Evolutionary conservation across 208 protist species (phyloP).

Genomic region (Acanthamoeba lenticulata): DNA sequence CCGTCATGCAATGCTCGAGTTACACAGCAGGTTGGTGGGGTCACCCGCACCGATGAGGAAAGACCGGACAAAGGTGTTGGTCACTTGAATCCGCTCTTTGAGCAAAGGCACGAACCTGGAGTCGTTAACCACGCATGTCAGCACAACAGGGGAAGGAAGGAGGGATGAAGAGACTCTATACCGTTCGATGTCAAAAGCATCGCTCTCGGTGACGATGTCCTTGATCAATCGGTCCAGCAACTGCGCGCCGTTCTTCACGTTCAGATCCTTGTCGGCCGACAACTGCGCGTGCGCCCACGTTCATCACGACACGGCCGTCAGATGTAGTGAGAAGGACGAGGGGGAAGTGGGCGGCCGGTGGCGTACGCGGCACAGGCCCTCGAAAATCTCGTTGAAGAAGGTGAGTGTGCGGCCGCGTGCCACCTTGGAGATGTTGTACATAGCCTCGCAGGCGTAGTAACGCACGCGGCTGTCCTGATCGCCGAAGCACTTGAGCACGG

Average conservation of each 20-base stretch:
- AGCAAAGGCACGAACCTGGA: neutral
- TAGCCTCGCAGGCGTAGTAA: conserved; percentile 92
- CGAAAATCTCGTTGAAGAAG: conserved; percentile 91
- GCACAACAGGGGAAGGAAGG: no score
- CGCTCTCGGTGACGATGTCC: conserved; percentile 88
- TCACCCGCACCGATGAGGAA: neutral
- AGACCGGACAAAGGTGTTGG: neutral
- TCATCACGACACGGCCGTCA: no score
- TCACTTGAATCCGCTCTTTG: neutral
- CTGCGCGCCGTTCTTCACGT: conserved; percentile 88
- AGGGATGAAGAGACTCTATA: no score
- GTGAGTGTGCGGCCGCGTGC: conserved; percentile 75
- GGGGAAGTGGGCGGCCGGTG: no score
- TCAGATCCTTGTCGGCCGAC: conserved; percentile 85
- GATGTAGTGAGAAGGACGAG: no score
- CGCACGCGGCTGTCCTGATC: conserved; percentile 88
- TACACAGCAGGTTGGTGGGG: neutral
- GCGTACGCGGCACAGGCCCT: conserved; percentile 85
- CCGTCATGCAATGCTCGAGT: neutral
- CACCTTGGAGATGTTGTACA: conserved; percentile 93
- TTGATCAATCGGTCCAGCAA: conserved; percentile 88
- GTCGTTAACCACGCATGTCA: no score
- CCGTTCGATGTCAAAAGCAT: conserved; percentile 83
- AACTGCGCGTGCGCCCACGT: conserved; percentile 72
- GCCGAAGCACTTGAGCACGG: conserved; percentile 86